Evolutionary conservation across 257 asterid species (phyloP).

Genomic region (Catharanthus roseus): DNA sequence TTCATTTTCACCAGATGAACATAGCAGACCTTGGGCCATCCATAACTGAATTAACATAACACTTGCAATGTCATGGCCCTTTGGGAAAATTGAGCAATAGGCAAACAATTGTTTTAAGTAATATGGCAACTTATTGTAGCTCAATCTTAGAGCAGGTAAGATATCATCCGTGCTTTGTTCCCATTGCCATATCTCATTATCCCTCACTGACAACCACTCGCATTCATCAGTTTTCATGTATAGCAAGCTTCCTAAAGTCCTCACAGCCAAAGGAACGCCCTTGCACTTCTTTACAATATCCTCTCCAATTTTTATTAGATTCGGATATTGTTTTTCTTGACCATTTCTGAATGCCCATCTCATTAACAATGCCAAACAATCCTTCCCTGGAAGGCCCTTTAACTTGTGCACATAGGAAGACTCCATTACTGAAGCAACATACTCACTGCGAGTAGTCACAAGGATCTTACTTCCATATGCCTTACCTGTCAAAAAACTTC

Average conservation of each 20-base stretch:
- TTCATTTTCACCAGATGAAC: conserved; percentile 15
- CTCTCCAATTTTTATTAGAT: conserved; percentile 36
- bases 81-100: conserved; percentile 52
- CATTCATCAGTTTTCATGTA: conserved; percentile 35
- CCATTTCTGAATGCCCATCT: conserved; percentile 36
- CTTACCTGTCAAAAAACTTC: conserved; percentile 9
- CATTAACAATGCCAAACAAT: conserved; percentile 38
- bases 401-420: conserved; percentile 25
- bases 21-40: conserved; percentile 52
- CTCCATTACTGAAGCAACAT: conserved; percentile 32
- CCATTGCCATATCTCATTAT: conserved; percentile 43
- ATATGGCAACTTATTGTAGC: conserved; percentile 43
- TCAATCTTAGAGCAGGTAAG: conserved; percentile 38
- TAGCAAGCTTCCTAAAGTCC: conserved; percentile 42
- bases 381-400: conserved; percentile 35
- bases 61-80: conserved; percentile 43
- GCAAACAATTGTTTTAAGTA: conserved; percentile 52
- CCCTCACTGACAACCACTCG: conserved; percentile 42
- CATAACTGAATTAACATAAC: conserved; percentile 44
- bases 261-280: conserved; percentile 49
- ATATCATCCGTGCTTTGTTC: conserved; percentile 43
- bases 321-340: conserved; percentile 23
- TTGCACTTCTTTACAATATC: conserved; percentile 47
- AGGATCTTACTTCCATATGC: conserved; percentile 25
- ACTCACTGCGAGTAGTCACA: conserved; percentile 45